phyloP scores from a whole-genome alignment of 2,329 filamentous ascomycete species.

The Aphanoascus verrucosus region DNA sequence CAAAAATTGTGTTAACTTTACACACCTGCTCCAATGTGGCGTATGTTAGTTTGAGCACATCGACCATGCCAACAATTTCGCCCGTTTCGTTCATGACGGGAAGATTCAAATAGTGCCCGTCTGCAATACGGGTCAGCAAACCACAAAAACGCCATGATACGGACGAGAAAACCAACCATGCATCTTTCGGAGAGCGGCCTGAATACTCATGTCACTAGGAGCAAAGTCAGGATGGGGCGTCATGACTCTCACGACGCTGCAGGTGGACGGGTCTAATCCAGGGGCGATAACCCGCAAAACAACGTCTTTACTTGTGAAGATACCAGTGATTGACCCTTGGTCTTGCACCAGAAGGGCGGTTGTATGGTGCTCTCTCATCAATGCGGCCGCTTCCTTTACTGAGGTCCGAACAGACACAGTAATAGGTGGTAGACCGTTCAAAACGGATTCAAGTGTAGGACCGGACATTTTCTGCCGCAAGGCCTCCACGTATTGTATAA shows the following conservation, averaged over 20 bases:
- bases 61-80: conserved; percentile 98
- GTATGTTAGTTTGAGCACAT: conserved; percentile 95
- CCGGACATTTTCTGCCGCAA: conserved; percentile 95
- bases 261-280: conserved; percentile 83
- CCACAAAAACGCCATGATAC: neutral
- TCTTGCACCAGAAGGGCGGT: conserved; percentile 94
- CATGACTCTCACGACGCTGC: conserved; percentile 98
- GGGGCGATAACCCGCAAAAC: conserved; percentile 96
- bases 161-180: conserved; percentile 57
- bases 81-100: conserved; percentile 96
- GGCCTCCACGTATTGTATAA: conserved; percentile 97
- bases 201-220: conserved; percentile 97
- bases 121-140: conserved; percentile 37
- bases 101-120: conserved; percentile 95
- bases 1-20: conserved; percentile 1
- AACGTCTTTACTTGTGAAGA: conserved; percentile 99
- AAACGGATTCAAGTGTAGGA: conserved; percentile 84
- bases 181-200: conserved; percentile 97
- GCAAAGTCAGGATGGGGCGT: conserved; percentile 98
- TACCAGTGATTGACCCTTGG: conserved; percentile 92
- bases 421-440: conserved; percentile 82
- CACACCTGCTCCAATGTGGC: conserved; percentile 87
- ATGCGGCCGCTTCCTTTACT: conserved; percentile 83
- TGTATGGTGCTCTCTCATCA: conserved; percentile 99
- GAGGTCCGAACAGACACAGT: conserved; percentile 94